Percentiles rank a stretch among this genome's conserved stretches.
Conservation (phyloP, 1,284 basidiomycete genomes). For the Sanghuangporus sanghuang region DNA sequence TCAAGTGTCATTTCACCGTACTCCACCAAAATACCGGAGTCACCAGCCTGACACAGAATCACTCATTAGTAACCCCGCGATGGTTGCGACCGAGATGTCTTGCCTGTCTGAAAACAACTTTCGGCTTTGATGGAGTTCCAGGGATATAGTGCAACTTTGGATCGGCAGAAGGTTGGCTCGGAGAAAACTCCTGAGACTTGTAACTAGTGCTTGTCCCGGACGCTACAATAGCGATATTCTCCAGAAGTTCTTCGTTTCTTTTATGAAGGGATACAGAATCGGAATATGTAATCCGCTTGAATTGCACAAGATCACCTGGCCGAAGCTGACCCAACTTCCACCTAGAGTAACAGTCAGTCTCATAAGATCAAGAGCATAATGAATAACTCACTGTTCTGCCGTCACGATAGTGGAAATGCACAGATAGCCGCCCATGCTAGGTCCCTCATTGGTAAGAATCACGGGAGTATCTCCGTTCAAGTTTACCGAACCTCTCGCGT, state of each 20-base stretch:
- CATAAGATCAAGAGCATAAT: neutral
- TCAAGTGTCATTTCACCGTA: conserved; percentile 48
- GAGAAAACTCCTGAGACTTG: conserved; percentile 13
- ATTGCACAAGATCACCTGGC: conserved; percentile 46
- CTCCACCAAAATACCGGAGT: conserved; percentile 54
- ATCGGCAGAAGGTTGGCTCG: conserved; percentile 20
- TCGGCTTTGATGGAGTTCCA: conserved; percentile 21
- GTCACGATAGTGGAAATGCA: conserved; percentile 50
- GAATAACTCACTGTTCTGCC: conserved; percentile 42
- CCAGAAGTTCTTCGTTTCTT: conserved; percentile 29
- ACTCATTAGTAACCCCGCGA: neutral
- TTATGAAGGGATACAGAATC: conserved; percentile 29
- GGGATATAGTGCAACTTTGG: conserved; percentile 32
- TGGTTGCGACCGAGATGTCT: conserved; percentile 3
- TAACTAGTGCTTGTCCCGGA: conserved; percentile 6
- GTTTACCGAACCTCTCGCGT: conserved; percentile 55
- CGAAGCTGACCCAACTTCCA: conserved; percentile 63
- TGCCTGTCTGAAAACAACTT: conserved; percentile 43
- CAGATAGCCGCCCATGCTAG: conserved; percentile 61
- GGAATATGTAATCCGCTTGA: conserved; percentile 42
- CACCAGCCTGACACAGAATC: conserved; percentile 40
- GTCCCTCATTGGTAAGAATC: conserved; percentile 57
- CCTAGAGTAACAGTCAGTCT: conserved; percentile 25
- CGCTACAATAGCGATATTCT: conserved; percentile 22
- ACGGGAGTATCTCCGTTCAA: conserved; percentile 73